Base-by-base conservation (phyloP, 331 rosid species). In the Malus hybrid region DNA sequence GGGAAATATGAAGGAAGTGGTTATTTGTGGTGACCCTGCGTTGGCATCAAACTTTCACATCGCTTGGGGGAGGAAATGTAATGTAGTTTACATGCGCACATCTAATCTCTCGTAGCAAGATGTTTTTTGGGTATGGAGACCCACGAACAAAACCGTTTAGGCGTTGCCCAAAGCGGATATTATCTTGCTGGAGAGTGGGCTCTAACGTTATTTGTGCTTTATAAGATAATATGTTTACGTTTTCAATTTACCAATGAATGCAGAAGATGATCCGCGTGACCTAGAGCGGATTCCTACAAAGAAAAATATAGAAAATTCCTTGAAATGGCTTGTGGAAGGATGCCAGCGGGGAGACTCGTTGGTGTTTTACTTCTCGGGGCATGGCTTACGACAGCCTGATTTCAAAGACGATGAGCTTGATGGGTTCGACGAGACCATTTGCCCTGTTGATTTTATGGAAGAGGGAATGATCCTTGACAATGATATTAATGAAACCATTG, bases 361-460 rank as follows among this genome's bases (percentile, higher is more conserved):
- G 79, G 94, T 91, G 65, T 91, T 93, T 79, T 93, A 87, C 82
- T 93, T 91, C 91, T 90, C 98, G 0, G 97, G 97, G 22, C 98
- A 93, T 56, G 96, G 97, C 24, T 65, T 83, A 48, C 81, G 88
- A 36, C 97, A 93, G 28, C 93, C 93, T 3, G 96, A 90, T 88
- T 84, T 88, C 80, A 73, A 80, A 12, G 75, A 80, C 36, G 93
- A 93, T 42, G 97, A 91, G 73, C 10, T 64, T 31, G 96, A 93
- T 68, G 94, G 97, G 8, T 87, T 71, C 28, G 96, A 93, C 59
- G 97, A 93, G 81, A 80, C 90, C 1, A 85, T 91, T n/a, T 93
- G 97, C 59, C 97, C 96, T 0, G 86, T 88, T 32, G 96, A 93
- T 78, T 93, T 89, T 62, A 10, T 87, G 76, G 73, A 69, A 64